phyloP scores from a whole-genome alignment of 768 basidiomycete species.

The Trametes elegans region DNA sequence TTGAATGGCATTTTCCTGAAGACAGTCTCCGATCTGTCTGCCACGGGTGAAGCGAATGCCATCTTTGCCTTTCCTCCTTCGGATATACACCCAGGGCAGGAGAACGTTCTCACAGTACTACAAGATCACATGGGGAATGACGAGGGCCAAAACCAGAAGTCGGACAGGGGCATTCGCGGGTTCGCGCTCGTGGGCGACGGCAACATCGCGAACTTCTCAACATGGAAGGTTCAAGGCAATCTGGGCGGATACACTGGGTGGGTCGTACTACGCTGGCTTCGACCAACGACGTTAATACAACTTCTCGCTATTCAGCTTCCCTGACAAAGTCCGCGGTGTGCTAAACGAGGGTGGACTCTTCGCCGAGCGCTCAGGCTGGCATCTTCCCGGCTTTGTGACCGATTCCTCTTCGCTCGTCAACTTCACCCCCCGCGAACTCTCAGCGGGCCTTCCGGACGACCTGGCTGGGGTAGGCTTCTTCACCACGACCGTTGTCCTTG shows the following conservation, averaged over 20 bases:
- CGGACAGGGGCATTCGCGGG: slow-evolving; percentile 79
- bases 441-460: slow-evolving; percentile 54
- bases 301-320: too few relatives aligned
- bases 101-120: slow-evolving; percentile 43
- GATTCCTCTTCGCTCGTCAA: slow-evolving; percentile 36
- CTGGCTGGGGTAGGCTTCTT: slow-evolving; percentile 80
- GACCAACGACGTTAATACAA: too few relatives aligned
- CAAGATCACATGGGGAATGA: slow-evolving; percentile 76
- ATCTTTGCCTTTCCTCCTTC: slow-evolving; percentile 55
- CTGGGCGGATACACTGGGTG: slow-evolving; percentile 41
- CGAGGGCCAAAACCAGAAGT: slow-evolving; percentile 55
- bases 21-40: slow-evolving; percentile 54
- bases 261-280: too few relatives aligned
- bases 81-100: slow-evolving; percentile 48
- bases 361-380: slow-evolving; percentile 47
- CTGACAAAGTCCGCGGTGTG: slow-evolving; percentile 57
- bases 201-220: slow-evolving; percentile 32
- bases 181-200: slow-evolving; percentile 59
- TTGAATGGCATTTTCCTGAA: slow-evolving; percentile 68
- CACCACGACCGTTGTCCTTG: slow-evolving; percentile 66
- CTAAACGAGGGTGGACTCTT: slow-evolving; percentile 46
- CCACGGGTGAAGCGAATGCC: slow-evolving; percentile 60
- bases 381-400: slow-evolving; percentile 57
- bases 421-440: slow-evolving; percentile 58
- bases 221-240: slow-evolving; percentile 47